phyloP scores from a whole-genome alignment of 2,329 filamentous ascomycete species.

The Microcyclosporella mali region DNA sequence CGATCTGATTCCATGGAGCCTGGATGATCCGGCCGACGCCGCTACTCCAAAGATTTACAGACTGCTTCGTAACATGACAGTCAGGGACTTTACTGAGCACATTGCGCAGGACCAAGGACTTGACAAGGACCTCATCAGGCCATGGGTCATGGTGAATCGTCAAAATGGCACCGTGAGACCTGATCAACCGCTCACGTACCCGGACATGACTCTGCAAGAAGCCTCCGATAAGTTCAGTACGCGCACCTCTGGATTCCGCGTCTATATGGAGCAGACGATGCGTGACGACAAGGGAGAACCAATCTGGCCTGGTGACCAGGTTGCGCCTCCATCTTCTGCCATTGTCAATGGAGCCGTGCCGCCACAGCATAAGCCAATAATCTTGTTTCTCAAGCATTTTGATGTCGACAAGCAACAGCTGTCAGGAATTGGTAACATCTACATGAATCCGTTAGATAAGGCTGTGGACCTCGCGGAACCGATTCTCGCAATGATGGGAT shows the following conservation, averaged over 20 bases:
- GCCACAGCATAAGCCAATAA: constrained; percentile 51
- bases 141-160: constrained; percentile 97
- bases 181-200: constrained; percentile 76
- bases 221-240: constrained; percentile 62
- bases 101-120: constrained; percentile 65
- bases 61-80: constrained; percentile 65
- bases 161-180: constrained; percentile 95
- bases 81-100: constrained; percentile 65
- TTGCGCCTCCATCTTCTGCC: constrained; percentile 37
- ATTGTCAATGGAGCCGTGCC: constrained; percentile 38
- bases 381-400: constrained; percentile 91
- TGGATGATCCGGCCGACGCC: constrained; percentile 53
- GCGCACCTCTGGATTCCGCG: constrained; percentile 60
- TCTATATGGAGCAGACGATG: constrained; percentile 79
- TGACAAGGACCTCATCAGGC: constrained; percentile 64
- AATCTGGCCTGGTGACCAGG: constrained; percentile 62
- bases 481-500: constrained; percentile 78
- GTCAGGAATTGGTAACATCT: constrained; percentile 72
- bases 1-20: constrained; percentile 62
- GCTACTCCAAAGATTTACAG: constrained; percentile 68
- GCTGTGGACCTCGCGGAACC: constrained; percentile 74
- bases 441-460: constrained; percentile 80
- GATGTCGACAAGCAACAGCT: constrained; percentile 70
- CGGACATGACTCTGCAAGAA: constrained; percentile 62
- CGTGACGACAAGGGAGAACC: constrained; percentile 64